Evolutionary conservation across 2,329 filamentous ascomycete species (phyloP), one percentile per base, ranked within the genome.

Genomic region (Arthrinium puccinioides): DNA sequence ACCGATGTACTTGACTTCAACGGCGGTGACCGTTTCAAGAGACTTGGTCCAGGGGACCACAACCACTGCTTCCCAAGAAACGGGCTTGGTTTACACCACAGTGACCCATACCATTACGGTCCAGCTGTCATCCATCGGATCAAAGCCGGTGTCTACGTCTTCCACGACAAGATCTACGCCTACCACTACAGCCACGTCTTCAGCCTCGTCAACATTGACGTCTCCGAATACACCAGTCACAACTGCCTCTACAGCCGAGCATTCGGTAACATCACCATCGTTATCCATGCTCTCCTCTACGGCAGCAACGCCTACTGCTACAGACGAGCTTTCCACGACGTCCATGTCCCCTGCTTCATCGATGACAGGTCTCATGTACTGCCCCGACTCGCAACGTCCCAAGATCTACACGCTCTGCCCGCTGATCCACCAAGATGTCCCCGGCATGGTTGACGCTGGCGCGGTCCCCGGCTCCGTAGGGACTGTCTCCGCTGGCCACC

Each of bases 351-450:
- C 33, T 16, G 20, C 24, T 23, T 14, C 25, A 6, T 16, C 8
- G 10, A 37, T 40, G 33, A 37, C 28, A 3, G 33, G 27, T 5
- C 15, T 26, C 10, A 40, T 40, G 28, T 40, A 36, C 29, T 40
- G 38, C 23, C 33, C 21, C 21, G 38, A 28, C 15, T 29, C 38
- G 7, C 21, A 33, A 10, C 38, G 38, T 16, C 34, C 36, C 28
- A 27, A 32, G 11, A 23, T 40, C 13, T 23, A 32, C 27, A 40
- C 33, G 21, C 34, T 21, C 10, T 40, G 38, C 28, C 28, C 29
- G 11, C 24, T 10, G 8, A 20, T 27, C 9, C 38, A 40, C n/a
- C 32, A 33, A 4, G n/a, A 23, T 16, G 26, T 28, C 16, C 15
- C 38, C 16, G 34, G 23, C 21, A 40, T 40, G 38, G 13, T 40